Evolutionary conservation across 768 basidiomycete genomes (phyloP), one percentile per base, ranked within the genome.

Genomic region (Panaeolus papilionaceus): DNA sequence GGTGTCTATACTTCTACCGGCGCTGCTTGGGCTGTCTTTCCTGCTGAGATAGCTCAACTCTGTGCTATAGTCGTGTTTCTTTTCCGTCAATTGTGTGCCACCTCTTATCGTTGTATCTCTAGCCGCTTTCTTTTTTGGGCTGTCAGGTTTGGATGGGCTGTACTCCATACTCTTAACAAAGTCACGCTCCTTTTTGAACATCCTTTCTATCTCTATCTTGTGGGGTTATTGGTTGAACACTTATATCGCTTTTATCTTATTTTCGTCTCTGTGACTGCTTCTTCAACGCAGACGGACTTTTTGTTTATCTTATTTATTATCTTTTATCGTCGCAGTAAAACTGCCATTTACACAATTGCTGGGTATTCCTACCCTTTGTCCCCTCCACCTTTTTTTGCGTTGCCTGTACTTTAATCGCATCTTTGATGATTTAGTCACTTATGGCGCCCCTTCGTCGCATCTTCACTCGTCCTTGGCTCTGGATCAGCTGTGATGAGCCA

Each of bases 161-260:
- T 58, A 58, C 28, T 58, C 54, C 28, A 12, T 58, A 23, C 26
- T 7, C 12, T 37, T 51, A 28, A 47, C 7, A 58, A 58, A 58
- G 3, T 58, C 54, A 58, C 54, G 14, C 28, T 58, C 54, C 16
- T 51, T 51, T 58, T 58, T 10, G 16, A 49, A 5, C 4, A 23
- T 33, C 5, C 54, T 58, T 12, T 26, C 26, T 51, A 23, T 58
- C 54, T 58, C 54, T 58, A 33, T 58, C 11, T 58, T 58, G 4
- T 37, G n/a, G 49, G 54, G 54, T 58, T 58, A 6, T 58, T 58
- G 54, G 54, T 37, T 33, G 54, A 58, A 58, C 54, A 33, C 33
- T 58, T 23, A 3, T 1, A 3, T 8, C 12, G 20, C 12, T 23
- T 33, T 33, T 58, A 58, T 12, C 33, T 33, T 37, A 28, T 58